phyloP scores from a whole-genome alignment of 2,329 filamentous ascomycete genomes.

The Trichoderma sp. region DNA sequence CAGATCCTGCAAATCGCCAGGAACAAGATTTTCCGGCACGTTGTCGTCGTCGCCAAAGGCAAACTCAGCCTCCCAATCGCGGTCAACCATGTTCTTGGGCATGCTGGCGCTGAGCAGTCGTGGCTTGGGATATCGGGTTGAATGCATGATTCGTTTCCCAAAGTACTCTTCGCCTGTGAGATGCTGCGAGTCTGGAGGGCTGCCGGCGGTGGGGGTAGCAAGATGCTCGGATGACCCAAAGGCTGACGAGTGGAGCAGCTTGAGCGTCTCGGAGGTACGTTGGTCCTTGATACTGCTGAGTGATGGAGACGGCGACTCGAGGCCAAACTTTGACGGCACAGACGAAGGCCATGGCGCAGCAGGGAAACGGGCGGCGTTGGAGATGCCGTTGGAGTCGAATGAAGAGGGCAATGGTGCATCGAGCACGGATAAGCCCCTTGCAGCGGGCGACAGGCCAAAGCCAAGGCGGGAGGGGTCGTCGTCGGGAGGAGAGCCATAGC shows the following conservation, averaged over 20 bases:
- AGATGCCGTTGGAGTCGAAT: conserved; percentile 95
- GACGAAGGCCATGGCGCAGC: conserved; percentile 85
- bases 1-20: conserved; percentile 67
- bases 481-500: conserved; percentile 83
- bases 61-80: conserved; percentile 68
- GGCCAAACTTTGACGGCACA: conserved; percentile 85
- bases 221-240: conserved; percentile 69
- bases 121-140: conserved; percentile 67
- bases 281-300: conserved; percentile 63
- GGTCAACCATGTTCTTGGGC: conserved; percentile 64
- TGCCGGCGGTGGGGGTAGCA: conserved; percentile 47
- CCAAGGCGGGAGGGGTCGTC: conserved; percentile 59
- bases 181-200: conserved; percentile 56
- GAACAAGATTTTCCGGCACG: conserved; percentile 62
- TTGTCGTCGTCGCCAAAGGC: conserved; percentile 71
- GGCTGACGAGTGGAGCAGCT: conserved; percentile 65
- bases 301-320: conserved; percentile 82
- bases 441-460: conserved; percentile 76
- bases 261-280: conserved; percentile 64
- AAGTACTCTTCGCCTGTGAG: conserved; percentile 60
- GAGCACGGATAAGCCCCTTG: conserved; percentile 78
- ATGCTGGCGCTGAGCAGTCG: conserved; percentile 68
- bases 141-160: conserved; percentile 70
- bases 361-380: conserved; percentile 79
- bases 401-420: conserved; percentile 92